A percentile compares a stretch with the other conserved stretches of the same genome.
These are phyloP conservation scores for Camellia oleifera DNA, from an alignment of 179 eudicot species.

Conservation along the genomic window DNA sequence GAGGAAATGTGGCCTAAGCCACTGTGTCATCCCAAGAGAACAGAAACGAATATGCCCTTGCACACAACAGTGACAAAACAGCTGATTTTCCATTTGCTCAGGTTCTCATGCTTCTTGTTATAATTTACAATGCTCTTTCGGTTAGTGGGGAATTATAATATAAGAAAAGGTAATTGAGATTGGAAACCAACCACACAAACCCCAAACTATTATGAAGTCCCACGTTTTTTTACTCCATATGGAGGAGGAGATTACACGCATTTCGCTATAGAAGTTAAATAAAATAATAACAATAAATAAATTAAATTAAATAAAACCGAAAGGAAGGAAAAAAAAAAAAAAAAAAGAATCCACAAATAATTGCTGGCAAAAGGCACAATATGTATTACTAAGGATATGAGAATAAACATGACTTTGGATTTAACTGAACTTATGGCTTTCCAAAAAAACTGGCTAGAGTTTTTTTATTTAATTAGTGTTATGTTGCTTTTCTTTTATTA, in stretches of 20 bases:
- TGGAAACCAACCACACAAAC: neutral
- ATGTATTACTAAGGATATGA: neutral
- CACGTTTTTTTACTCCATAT: neutral
- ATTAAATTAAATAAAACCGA: neutral
- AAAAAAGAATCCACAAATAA: neutral
- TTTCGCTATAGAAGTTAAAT: neutral
- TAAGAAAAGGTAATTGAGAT: neutral
- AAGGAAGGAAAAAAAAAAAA: neutral
- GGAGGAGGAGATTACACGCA: neutral
- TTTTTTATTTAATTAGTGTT: too few relatives aligned
- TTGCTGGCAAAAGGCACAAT: neutral
- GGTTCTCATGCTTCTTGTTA: conserved; percentile 5
- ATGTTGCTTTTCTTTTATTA: too few relatives aligned
- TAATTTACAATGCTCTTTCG: neutral
- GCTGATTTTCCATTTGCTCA: neutral
- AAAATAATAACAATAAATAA: neutral
- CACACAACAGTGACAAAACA: neutral
- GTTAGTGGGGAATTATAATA: too few relatives aligned
- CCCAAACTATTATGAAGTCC: neutral
- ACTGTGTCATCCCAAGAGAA: too few relatives aligned
- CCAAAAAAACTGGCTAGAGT: neutral
- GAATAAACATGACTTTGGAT: neutral
- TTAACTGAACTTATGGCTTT: neutral
- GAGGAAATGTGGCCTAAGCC: too few relatives aligned
- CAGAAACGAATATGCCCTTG: neutral